These are phyloP conservation scores for Fomitopsis betulina DNA, from an alignment of 1,284 basidiomycete genomes.

Conservation along the genomic window DNA sequence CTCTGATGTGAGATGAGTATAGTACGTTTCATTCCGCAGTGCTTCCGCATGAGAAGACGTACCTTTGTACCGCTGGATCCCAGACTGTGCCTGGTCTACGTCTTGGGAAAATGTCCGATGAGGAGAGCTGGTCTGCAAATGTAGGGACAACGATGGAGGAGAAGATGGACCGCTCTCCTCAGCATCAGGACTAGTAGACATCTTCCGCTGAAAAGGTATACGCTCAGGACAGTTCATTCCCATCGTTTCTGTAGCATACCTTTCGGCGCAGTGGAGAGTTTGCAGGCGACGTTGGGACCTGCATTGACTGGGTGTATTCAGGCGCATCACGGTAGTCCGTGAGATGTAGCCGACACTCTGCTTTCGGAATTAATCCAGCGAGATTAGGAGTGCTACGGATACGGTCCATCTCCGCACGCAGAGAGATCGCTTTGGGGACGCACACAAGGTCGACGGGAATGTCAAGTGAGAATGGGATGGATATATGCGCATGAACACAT, in stretches of 20 bases:
- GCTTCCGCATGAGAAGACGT: too few species aligned
- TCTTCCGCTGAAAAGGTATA: neutral
- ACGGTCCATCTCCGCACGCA: constrained; percentile 36
- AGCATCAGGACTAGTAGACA: neutral
- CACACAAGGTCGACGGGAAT: neutral
- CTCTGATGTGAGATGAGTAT: neutral
- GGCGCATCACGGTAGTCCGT: neutral
- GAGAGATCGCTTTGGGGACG: constrained; percentile 28
- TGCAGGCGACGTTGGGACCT: neutral
- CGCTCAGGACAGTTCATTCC: neutral
- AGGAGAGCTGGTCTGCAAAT: neutral
- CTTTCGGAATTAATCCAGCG: constrained; percentile 32
- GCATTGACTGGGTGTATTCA: neutral
- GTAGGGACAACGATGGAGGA: neutral
- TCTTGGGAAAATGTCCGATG: too few species aligned
- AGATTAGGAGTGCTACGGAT: constrained; percentile 42
- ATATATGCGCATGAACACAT: constrained; percentile 10
- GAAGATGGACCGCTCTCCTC: too few species aligned
- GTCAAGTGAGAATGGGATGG: neutral
- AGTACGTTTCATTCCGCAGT: neutral
- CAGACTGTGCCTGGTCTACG: too few species aligned
- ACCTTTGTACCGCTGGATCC: too few species aligned
- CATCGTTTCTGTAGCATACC: neutral
- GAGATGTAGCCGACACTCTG: neutral
- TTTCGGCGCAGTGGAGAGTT: neutral